These are phyloP conservation scores for Tylopilus sp. DNA, from an alignment of 1,284 basidiomycete species.

Conservation along the genomic window DNA sequence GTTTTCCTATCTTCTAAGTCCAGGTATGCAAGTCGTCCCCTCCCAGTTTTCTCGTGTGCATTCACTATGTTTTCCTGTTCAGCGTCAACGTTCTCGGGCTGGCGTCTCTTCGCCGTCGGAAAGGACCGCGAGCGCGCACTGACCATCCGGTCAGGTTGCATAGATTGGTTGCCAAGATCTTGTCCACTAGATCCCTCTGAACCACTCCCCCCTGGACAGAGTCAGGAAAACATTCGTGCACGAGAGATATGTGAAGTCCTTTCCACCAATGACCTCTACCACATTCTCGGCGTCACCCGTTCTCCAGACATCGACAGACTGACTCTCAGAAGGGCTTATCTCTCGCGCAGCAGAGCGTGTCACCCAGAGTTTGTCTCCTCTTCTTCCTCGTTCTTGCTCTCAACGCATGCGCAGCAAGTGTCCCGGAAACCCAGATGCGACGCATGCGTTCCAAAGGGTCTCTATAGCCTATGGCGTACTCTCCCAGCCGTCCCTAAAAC, in stretches of 20 bases:
- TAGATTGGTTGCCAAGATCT: conserved; percentile 13
- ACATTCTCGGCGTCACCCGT: conserved; percentile 62
- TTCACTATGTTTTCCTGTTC: background rate
- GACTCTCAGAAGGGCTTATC: conserved; percentile 70
- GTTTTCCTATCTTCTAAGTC: conserved; percentile 55
- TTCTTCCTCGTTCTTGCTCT: conserved; percentile 4
- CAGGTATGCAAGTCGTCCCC: conserved; percentile 37
- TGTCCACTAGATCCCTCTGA: conserved; percentile 6
- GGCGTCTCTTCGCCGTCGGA: conserved; percentile 59
- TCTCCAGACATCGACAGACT: conserved; percentile 56
- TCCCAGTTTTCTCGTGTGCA: background rate
- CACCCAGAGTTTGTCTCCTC: conserved; percentile 72
- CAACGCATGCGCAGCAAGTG: conserved; percentile 58
- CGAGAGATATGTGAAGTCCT: conserved; percentile 57
- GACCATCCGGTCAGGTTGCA: conserved; percentile 22
- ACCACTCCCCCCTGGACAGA: background rate
- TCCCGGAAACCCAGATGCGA: conserved; percentile 70
- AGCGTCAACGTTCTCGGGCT: conserved; percentile 59
- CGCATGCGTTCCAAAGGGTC: conserved; percentile 81
- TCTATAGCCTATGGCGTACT: conserved; percentile 80
- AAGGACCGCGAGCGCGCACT: conserved; percentile 45
- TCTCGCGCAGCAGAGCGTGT: conserved; percentile 69
- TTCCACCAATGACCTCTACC: conserved; percentile 63
- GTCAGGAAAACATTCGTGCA: conserved; percentile 30
- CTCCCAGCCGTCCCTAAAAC: conserved; percentile 64